A percentile compares a stretch with the other conserved stretches of the same genome.
These are phyloP conservation scores for Fusarium drepaniforme DNA, from an alignment of 2,329 filamentous ascomycete genomes.

Conservation along the genomic window DNA sequence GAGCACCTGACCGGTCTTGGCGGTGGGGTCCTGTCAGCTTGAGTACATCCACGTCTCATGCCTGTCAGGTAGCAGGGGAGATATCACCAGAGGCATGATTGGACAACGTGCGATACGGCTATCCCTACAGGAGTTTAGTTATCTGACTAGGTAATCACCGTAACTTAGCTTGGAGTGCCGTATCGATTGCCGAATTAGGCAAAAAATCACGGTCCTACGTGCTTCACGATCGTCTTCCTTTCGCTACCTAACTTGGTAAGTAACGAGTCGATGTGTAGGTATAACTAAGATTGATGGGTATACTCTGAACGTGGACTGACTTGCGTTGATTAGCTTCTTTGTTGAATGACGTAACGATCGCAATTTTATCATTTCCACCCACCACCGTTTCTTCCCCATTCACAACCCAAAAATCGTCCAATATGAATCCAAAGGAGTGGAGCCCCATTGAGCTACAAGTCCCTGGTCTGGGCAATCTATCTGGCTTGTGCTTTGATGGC, in stretches of 20 bases:
- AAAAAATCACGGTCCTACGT: neutral
- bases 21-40: too few species aligned
- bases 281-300: neutral
- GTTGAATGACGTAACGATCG: neutral
- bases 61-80: neutral
- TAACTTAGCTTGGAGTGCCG: neutral
- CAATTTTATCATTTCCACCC: neutral
- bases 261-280: neutral
- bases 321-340: neutral
- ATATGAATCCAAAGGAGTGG: neutral
- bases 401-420: neutral
- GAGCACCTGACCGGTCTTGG: too few species aligned
- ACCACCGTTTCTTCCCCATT: neutral
- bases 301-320: neutral
- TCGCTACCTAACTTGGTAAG: neutral
- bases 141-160: neutral
- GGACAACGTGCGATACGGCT: neutral
- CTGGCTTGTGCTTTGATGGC: constrained; percentile 8
- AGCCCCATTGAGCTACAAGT: neutral
- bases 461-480: neutral
- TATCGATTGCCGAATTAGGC: neutral
- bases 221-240: neutral
- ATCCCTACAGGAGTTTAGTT: neutral
- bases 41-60: too few species aligned
- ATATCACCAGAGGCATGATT: neutral